These are phyloP conservation scores for Trifolium subterraneum DNA, from an alignment of 306 rosid species.

Conservation along the genomic window DNA sequence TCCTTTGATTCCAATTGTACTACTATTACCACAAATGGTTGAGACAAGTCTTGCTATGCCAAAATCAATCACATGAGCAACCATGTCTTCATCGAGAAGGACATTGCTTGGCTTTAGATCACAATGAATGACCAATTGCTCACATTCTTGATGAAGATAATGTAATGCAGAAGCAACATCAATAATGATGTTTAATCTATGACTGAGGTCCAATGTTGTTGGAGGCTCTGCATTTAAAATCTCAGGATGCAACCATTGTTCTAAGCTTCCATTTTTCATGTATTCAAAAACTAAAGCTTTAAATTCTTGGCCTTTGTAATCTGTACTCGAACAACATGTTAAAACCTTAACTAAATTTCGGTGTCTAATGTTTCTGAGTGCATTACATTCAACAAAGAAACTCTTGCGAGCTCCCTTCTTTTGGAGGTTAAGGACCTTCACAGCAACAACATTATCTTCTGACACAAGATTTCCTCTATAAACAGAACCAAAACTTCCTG, in stretches of 20 bases:
- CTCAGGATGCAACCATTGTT: constrained; percentile 36
- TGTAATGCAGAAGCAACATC: constrained; percentile 32
- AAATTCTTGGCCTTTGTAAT: constrained; percentile 44
- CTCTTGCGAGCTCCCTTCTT: constrained; percentile 42
- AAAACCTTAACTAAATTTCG: constrained; percentile 39
- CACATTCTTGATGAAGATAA: constrained; percentile 33
- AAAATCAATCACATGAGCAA: constrained; percentile 33
- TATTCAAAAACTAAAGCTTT: constrained; percentile 44
- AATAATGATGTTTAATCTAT: constrained; percentile 16
- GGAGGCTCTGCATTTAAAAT: not conserved
- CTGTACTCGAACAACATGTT: constrained; percentile 43
- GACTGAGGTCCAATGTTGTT: not conserved
- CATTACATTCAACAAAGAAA: constrained; percentile 40
- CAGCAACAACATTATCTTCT: constrained; percentile 35
- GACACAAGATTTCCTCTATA: constrained; percentile 38
- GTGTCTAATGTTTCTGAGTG: constrained; percentile 33
- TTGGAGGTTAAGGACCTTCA: constrained; percentile 47
- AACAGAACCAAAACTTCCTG: constrained; percentile 4
- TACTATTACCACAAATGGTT: not conserved
- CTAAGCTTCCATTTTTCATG: constrained; percentile 47
- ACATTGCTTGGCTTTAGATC: constrained; percentile 40
- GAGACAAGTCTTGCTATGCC: constrained; percentile 31
- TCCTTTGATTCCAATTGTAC: constrained; percentile 40
- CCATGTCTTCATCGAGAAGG: constrained; percentile 32
- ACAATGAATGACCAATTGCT: constrained; percentile 18